These are phyloP conservation scores for Hordeum marinum DNA, from an alignment of 176 grass and related monocot species.

Conservation along the genomic window DNA sequence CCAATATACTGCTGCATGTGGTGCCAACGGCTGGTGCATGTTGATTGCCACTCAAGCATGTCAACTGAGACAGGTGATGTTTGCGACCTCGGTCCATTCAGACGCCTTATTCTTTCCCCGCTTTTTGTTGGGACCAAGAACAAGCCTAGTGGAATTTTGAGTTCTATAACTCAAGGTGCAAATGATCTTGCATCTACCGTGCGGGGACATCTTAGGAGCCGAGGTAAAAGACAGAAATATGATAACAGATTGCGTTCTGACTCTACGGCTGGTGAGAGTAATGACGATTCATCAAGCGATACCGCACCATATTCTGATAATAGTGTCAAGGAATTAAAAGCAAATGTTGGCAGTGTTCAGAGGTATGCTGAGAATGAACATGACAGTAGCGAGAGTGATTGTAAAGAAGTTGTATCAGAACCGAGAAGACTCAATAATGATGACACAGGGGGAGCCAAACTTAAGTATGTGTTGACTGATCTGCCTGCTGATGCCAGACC, in stretches of 20 bases:
- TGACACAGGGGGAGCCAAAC: conserved; percentile 30
- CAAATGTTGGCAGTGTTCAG: conserved; percentile 27
- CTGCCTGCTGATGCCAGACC: conserved; percentile 69
- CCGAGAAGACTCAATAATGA: not conserved
- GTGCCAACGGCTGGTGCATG: conserved; percentile 74
- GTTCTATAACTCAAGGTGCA: conserved; percentile 71
- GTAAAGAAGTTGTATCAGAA: conserved; percentile 14
- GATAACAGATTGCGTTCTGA: conserved; percentile 32
- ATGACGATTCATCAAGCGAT: conserved; percentile 44
- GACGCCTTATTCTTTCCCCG: conserved; percentile 58
- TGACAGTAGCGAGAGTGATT: conserved; percentile 38
- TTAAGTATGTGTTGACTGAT: conserved; percentile 47
- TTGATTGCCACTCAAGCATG: conserved; percentile 64
- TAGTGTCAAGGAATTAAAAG: conserved; percentile 19
- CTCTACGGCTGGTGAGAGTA: conserved; percentile 26
- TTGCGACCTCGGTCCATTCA: conserved; percentile 72
- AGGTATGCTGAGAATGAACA: conserved; percentile 24
- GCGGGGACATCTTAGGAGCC: conserved; percentile 47
- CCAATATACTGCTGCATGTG: conserved; percentile 82
- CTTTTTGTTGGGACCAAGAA: conserved; percentile 41
- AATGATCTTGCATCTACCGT: conserved; percentile 70
- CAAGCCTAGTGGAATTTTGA: conserved; percentile 46
- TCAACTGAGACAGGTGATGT: conserved; percentile 51
- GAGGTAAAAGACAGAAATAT: conserved; percentile 44
- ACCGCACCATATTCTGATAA: conserved; percentile 11